Conservation (phyloP, 257 asterid genomes). For the Perilla frutescens region DNA sequence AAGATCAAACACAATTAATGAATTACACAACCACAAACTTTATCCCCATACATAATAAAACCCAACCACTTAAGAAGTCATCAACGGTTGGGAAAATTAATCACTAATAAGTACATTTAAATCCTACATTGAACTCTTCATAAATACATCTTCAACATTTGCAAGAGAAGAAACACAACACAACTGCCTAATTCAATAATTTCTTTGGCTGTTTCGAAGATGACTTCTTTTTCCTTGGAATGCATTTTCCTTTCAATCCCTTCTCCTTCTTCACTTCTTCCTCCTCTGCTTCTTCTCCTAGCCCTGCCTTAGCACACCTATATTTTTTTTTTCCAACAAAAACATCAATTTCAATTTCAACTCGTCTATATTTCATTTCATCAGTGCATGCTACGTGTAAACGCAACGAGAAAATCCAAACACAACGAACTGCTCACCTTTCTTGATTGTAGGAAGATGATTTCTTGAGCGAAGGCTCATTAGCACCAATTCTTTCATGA, state of each 20-base stretch:
- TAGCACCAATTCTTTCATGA: conserved; percentile 25
- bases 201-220: conserved; percentile 56
- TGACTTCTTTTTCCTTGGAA: conserved; percentile 66
- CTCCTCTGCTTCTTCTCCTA: conserved; percentile 43
- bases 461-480: conserved; percentile 59
- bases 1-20: neutral
- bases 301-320: conserved; percentile 57
- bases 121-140: conserved; percentile 25
- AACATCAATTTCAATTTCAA: too few species aligned
- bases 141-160: neutral
- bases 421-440: conserved; percentile 46
- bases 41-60: neutral
- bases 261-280: conserved; percentile 50
- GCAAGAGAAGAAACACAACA: too few species aligned
- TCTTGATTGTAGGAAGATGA: conserved; percentile 84
- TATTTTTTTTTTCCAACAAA: neutral
- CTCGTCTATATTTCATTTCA: too few species aligned
- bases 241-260: conserved; percentile 67
- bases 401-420: too few species aligned
- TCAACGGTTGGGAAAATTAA: neutral
- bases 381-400: too few species aligned
- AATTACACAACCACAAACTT: neutral
- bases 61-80: neutral
- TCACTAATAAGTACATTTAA: neutral
- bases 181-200: conserved; percentile 27